Evolutionary conservation across 495 filamentous ascomycete species (phyloP).

Genomic region (Tricharina praecox): DNA sequence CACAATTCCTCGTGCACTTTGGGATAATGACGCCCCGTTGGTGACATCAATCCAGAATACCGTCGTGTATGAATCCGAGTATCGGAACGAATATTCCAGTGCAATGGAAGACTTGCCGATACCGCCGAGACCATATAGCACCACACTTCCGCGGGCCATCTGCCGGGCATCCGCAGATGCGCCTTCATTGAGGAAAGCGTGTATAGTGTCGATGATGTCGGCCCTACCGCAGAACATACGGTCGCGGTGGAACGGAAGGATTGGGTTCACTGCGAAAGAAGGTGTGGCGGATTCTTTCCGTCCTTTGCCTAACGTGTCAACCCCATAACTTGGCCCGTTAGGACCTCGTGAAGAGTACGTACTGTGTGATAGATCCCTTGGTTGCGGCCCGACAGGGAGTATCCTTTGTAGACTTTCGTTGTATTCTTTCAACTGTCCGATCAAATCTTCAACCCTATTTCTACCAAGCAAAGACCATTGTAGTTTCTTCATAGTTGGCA

Average conservation of each 20-base stretch:
- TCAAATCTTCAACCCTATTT: not conserved
- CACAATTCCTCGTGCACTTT: constrained; percentile 5
- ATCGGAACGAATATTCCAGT: constrained; percentile 4
- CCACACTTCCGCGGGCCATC: not conserved
- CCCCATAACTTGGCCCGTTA: not conserved
- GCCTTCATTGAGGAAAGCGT: not conserved
- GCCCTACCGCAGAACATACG: constrained; percentile 13
- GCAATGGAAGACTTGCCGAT: constrained; percentile 4
- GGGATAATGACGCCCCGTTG: constrained; percentile 5
- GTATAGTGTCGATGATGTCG: constrained; percentile 12
- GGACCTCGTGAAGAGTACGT: not conserved
- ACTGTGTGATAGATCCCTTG: not conserved
- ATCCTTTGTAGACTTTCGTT: constrained; percentile 1
- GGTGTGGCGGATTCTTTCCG: not conserved
- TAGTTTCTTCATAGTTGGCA: constrained; percentile 6
- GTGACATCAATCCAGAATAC: constrained; percentile 11
- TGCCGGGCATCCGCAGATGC: not conserved
- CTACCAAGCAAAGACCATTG: constrained; percentile 9
- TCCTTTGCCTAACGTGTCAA: not conserved
- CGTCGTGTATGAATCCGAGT: constrained; percentile 3
- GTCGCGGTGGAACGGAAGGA: constrained; percentile 5
- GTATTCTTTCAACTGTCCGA: constrained; percentile 3
- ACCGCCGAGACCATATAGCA: constrained; percentile 2
- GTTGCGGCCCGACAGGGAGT: not conserved
- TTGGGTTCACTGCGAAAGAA: not conserved